Conservation (phyloP, 768 basidiomycete genomes). For the Phanerochaete carnosa region DNA sequence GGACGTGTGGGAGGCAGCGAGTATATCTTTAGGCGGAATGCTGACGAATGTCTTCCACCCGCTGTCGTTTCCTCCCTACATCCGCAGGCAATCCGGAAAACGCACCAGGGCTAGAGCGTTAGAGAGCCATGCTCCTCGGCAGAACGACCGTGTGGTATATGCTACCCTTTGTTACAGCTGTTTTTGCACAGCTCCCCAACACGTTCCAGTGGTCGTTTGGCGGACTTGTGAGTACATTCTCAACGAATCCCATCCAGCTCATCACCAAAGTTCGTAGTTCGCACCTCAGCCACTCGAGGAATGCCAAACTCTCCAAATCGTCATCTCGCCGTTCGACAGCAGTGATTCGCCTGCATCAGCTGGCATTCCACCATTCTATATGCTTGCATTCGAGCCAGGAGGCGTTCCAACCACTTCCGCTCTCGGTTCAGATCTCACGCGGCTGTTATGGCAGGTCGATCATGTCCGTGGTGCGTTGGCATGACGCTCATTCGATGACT, state of each 20-base stretch:
- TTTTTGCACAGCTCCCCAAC: background rate
- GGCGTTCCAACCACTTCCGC: conserved; percentile 32
- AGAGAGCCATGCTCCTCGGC: background rate
- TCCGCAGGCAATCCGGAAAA: background rate
- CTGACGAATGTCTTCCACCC: background rate
- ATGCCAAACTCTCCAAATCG: background rate
- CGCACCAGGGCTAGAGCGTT: background rate
- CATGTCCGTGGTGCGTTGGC: conserved; percentile 36
- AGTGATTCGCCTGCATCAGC: background rate
- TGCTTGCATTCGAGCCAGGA: conserved; percentile 38
- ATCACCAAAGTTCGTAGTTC: background rate
- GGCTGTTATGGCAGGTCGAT: conserved; percentile 35
- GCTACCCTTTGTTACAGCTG: background rate
- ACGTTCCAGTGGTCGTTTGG: background rate
- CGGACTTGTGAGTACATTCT: background rate
- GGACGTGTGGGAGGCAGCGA: background rate
- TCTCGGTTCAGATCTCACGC: conserved; percentile 31
- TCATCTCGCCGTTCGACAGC: background rate
- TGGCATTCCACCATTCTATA: conserved; percentile 36
- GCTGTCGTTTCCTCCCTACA: background rate
- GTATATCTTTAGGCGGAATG: background rate
- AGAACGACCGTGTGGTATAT: background rate
- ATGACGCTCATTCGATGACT: background rate
- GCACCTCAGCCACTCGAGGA: background rate
- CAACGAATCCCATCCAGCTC: background rate